A percentile compares a stretch with the other conserved stretches of the same genome.
phyloP scores from a whole-genome alignment of 2,329 filamentous ascomycete genomes.

The Penicillium sclerotigenum region DNA sequence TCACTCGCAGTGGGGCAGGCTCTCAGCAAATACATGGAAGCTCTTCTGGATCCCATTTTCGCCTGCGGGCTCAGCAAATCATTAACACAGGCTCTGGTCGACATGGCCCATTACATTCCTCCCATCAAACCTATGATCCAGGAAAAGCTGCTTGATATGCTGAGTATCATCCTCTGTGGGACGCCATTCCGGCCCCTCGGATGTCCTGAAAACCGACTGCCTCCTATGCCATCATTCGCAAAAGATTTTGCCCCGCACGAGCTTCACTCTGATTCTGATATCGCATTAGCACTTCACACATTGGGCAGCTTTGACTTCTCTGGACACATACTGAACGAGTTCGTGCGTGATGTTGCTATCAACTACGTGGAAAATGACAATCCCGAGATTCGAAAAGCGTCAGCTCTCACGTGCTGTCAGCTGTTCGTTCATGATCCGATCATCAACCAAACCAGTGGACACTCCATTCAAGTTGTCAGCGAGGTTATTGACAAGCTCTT shows the following conservation, averaged over 20 bases:
- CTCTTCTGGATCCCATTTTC: slow-evolving; percentile 91
- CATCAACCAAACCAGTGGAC: slow-evolving; percentile 94
- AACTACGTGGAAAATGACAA: slow-evolving; percentile 98
- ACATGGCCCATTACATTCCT: slow-evolving; percentile 98
- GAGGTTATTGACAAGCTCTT: slow-evolving; percentile 97
- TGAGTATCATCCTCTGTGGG: slow-evolving; percentile 89
- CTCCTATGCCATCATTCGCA: slow-evolving; percentile 75
- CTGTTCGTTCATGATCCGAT: slow-evolving; percentile 96
- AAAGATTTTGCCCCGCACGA: slow-evolving; percentile 82
- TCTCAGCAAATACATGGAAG: slow-evolving; percentile 97
- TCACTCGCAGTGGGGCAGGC: slow-evolving; percentile 94
- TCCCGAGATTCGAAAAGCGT: slow-evolving; percentile 86
- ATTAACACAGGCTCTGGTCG: slow-evolving; percentile 89
- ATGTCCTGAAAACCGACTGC: slow-evolving; percentile 81
- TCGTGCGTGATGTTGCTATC: slow-evolving; percentile 95
- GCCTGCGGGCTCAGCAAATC: slow-evolving; percentile 92
- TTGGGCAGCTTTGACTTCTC: slow-evolving; percentile 97
- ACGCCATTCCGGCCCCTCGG: slow-evolving; percentile 90
- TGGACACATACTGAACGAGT: slow-evolving; percentile 90
- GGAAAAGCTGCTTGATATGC: slow-evolving; percentile 87
- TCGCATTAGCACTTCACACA: slow-evolving; percentile 89
- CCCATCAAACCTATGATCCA: slow-evolving; percentile 91
- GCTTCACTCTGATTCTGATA: slow-evolving; percentile 80
- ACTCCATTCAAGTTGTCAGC: slow-evolving; percentile 93
- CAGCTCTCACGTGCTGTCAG: slow-evolving; percentile 94